Evolutionary conservation across 805 yeast genomes (phyloP).

Genomic region (Yarrowia sp.): DNA sequence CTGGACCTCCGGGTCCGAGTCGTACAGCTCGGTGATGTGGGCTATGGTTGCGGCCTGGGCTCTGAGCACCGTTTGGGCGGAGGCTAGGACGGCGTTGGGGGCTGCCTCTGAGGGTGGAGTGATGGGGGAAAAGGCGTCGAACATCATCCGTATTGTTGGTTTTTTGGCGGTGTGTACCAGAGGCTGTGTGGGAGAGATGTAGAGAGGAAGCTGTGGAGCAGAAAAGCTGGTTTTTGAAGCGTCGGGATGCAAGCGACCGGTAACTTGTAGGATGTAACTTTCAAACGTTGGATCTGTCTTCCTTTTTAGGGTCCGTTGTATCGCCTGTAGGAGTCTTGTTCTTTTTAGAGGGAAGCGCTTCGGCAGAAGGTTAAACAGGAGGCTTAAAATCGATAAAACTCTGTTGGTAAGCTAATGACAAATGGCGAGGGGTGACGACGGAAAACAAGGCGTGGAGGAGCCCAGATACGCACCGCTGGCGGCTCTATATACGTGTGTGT

Average conservation of each 20-base stretch:
- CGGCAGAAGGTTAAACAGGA: slow-evolving; percentile 20
- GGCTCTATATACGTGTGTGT: no score
- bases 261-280: no score
- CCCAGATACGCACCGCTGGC: no score
- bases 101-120: slow-evolving; percentile 62
- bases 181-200: no score
- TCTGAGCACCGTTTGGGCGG: slow-evolving; percentile 49
- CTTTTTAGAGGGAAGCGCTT: no score
- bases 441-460: no score
- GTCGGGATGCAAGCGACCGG: no score
- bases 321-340: no score
- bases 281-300: not conserved
- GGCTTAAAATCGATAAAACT: slow-evolving; percentile 16
- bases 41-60: slow-evolving; percentile 52
- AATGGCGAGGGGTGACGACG: not conserved
- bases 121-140: slow-evolving; percentile 38
- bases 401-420: slow-evolving; percentile 30
- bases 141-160: slow-evolving; percentile 8
- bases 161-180: no score
- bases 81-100: slow-evolving; percentile 57
- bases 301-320: not conserved
- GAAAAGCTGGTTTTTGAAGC: not conserved
- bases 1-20: slow-evolving; percentile 44
- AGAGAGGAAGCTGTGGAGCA: not conserved
- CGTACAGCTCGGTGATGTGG: slow-evolving; percentile 47